phyloP scores from a whole-genome alignment of 495 filamentous ascomycete species.

The Talaromyces thailandensis region DNA sequence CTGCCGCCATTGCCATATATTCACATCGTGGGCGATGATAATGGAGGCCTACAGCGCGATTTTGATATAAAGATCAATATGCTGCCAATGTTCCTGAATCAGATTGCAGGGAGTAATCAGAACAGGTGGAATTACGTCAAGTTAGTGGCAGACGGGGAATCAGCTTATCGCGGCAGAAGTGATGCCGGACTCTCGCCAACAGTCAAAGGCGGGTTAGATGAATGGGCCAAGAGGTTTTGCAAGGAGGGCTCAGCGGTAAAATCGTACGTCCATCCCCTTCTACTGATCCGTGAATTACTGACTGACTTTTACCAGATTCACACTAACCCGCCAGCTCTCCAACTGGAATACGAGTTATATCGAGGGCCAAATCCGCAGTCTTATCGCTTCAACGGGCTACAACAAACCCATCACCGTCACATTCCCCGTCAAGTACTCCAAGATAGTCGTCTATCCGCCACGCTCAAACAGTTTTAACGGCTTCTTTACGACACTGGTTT shows the following conservation, averaged over 20 bases:
- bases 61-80: constrained; percentile 45
- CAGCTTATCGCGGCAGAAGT: constrained; percentile 35
- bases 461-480: constrained; percentile 16
- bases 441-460: constrained; percentile 39
- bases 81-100: constrained; percentile 36
- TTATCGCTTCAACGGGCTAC: constrained; percentile 35
- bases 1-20: constrained; percentile 44
- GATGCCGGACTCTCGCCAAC: constrained; percentile 26
- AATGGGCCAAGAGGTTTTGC: constrained; percentile 39
- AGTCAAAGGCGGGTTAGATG: constrained; percentile 32
- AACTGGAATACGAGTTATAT: constrained; percentile 44
- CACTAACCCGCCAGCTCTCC: constrained; percentile 35
- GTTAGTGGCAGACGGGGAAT: constrained; percentile 36
- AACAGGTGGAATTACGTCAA: constrained; percentile 43
- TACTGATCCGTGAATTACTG: background rate
- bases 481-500: constrained; percentile 13
- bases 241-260: constrained; percentile 37
- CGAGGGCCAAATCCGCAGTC: constrained; percentile 39
- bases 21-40: constrained; percentile 29
- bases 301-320: constrained; percentile 20
- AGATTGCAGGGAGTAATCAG: background rate
- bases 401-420: constrained; percentile 37
- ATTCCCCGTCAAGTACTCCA: constrained; percentile 41
- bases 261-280: constrained; percentile 12
- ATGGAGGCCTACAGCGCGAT: constrained; percentile 20